Conservation (phyloP, 83 land plant genomes). For the Isoetes engelmannii region DNA sequence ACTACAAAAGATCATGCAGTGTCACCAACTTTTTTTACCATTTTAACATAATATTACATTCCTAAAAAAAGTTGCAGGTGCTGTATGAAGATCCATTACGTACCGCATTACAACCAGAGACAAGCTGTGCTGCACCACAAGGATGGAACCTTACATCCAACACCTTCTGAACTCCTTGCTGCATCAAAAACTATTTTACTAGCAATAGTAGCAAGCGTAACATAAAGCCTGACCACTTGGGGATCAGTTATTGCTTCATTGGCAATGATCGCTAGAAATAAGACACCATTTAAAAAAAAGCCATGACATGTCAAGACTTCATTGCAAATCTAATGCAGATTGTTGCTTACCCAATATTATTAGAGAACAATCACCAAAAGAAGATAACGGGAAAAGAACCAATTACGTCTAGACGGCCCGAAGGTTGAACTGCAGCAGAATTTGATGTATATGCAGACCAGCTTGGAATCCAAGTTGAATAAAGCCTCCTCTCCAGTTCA, state of each 20-base stretch:
- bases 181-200: not conserved
- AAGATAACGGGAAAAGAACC: not conserved
- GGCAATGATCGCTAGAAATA: too few species aligned
- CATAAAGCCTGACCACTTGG: too few species aligned
- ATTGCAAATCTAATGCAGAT: too few species aligned
- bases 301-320: not conserved
- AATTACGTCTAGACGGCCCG: conserved; percentile 44
- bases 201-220: too few species aligned
- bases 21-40: too few species aligned
- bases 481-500: conserved; percentile 27
- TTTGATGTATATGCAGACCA: conserved; percentile 61
- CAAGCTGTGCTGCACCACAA: conserved; percentile 1
- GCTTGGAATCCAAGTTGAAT: conserved; percentile 43
- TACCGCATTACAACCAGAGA: conserved; percentile 10
- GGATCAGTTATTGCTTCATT: too few species aligned
- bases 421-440: conserved; percentile 43
- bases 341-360: too few species aligned
- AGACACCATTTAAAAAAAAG: not conserved
- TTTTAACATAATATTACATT: too few species aligned
- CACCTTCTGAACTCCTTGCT: conserved; percentile 4
- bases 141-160: conserved; percentile 10
- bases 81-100: not conserved
- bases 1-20: too few species aligned
- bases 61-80: too few species aligned
- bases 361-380: not conserved